These are phyloP conservation scores for Eimeria acervulina DNA, from an alignment of 169 alveolate genomes.

Conservation along the genomic window DNA sequence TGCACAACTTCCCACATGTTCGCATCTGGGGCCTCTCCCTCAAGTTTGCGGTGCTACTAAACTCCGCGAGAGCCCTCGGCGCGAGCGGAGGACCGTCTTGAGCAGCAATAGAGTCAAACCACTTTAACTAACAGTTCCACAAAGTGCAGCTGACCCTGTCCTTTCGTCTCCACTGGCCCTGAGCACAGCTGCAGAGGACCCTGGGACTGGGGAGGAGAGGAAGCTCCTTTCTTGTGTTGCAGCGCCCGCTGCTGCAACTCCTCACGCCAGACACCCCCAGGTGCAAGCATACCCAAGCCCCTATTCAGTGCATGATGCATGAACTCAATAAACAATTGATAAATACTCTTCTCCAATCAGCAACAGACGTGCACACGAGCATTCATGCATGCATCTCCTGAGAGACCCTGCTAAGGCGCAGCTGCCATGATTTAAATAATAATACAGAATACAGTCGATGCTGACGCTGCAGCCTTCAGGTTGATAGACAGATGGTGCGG, in stretches of 20 bases:
- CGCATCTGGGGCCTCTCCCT: not conserved
- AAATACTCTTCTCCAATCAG: not conserved
- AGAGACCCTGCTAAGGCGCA: not conserved
- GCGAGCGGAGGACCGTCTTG: not conserved
- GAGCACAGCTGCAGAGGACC: not conserved
- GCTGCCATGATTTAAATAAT: not conserved
- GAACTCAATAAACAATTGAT: not conserved
- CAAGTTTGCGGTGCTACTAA: not conserved
- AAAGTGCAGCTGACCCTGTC: not conserved
- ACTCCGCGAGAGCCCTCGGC: not conserved
- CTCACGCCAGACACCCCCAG: not conserved
- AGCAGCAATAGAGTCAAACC: not conserved
- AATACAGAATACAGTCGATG: not conserved
- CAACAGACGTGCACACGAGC: not conserved
- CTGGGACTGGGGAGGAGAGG: not conserved
- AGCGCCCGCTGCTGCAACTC: not conserved
- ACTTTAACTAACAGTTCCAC: not conserved
- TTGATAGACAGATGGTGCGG: not conserved
- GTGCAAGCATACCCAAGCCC: not conserved
- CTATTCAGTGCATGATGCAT: constrained; percentile 1
- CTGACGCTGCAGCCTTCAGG: not conserved
- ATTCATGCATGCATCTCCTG: not conserved
- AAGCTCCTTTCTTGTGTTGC: not conserved
- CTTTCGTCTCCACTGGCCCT: not conserved
- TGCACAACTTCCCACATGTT: too few relatives aligned